Conservation (phyloP, 2,329 filamentous ascomycete species). For the Venturia pyrina region DNA sequence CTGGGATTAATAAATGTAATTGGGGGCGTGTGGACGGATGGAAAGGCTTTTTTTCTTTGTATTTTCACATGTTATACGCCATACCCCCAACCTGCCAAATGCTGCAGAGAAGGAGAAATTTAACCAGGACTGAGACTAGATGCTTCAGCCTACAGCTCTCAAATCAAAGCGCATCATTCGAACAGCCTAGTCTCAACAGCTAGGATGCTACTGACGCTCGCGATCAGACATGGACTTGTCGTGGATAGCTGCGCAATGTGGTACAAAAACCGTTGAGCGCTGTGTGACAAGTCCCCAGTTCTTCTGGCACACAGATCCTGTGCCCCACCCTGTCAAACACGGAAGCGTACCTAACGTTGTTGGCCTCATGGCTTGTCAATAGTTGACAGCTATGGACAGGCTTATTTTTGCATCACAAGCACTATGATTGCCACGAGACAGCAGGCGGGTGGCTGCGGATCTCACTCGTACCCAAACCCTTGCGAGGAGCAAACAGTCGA, state of each 20-base stretch:
- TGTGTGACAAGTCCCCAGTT: background rate
- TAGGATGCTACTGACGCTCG: background rate
- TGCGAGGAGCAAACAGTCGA: background rate
- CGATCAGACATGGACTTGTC: background rate
- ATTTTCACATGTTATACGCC: slow-evolving; percentile 1
- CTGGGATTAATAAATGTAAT: slow-evolving; percentile 3
- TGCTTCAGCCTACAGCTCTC: background rate
- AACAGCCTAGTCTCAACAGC: background rate
- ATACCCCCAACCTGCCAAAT: background rate
- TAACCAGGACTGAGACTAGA: background rate
- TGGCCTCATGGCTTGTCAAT: background rate
- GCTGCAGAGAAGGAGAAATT: background rate
- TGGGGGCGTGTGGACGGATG: background rate
- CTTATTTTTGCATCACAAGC: background rate
- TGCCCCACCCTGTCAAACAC: background rate
- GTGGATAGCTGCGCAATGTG: background rate
- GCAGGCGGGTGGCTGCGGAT: background rate
- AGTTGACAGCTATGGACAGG: background rate
- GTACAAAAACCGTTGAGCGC: slow-evolving; percentile 4
- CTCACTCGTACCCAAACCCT: background rate
- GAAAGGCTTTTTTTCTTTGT: background rate
- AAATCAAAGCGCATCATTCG: background rate
- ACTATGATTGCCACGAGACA: background rate
- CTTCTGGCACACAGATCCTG: background rate
- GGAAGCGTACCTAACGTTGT: background rate